These are phyloP conservation scores for Penicillium psychrosexuale DNA, from an alignment of 2,329 filamentous ascomycete species.

Conservation along the genomic window DNA sequence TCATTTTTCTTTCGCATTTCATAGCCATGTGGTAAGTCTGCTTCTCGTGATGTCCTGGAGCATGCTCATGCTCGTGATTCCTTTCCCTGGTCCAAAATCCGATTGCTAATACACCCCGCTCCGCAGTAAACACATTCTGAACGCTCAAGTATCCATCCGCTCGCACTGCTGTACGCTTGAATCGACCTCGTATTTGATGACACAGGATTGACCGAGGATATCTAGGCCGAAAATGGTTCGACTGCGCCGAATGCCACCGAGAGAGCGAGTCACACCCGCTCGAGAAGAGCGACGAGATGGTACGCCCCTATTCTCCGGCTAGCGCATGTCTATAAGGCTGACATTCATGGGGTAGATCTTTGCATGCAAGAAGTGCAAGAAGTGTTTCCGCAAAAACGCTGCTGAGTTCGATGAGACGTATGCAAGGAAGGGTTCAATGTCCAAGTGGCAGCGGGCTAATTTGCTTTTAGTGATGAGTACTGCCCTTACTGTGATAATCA, in stretches of 20 bases:
- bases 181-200: not conserved
- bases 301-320: constrained; percentile 23
- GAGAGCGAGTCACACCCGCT: constrained; percentile 78
- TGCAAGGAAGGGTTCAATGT: not conserved
- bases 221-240: constrained; percentile 92
- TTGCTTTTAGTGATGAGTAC: constrained; percentile 73
- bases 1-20: not conserved
- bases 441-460: constrained; percentile 1
- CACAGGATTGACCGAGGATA: constrained; percentile 5
- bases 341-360: constrained; percentile 54
- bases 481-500: constrained; percentile 99
- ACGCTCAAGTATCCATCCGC: constrained; percentile 94
- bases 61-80: not conserved
- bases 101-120: constrained; percentile 14
- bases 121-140: constrained; percentile 90
- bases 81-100: not conserved
- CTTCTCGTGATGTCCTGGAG: not conserved
- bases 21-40: constrained; percentile 29
- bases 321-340: not conserved
- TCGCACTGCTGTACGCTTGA: constrained; percentile 79
- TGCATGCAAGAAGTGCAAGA: constrained; percentile 98
- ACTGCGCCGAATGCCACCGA: constrained; percentile 90
- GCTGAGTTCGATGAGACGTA: constrained; percentile 83
- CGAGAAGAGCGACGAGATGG: constrained; percentile 77
- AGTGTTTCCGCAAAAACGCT: constrained; percentile 93